Conservation (phyloP, 306 rosid genomes). For the Citrullus amarus region DNA sequence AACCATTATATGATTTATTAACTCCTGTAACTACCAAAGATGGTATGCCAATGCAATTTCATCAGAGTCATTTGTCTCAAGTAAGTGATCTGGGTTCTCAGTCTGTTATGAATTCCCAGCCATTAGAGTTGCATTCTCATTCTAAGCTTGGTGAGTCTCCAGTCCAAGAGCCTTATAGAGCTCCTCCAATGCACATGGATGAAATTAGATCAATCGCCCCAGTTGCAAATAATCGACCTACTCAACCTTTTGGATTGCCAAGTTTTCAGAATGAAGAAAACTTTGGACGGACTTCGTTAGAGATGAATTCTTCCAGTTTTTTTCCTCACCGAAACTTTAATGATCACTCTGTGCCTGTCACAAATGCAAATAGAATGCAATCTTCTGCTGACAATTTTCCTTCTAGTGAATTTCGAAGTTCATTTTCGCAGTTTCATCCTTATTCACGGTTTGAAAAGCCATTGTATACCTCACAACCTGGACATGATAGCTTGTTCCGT, state of each 20-base stretch:
- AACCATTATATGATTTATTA: conserved; percentile 25
- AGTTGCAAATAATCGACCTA: conserved; percentile 23
- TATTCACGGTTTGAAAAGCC: conserved; percentile 43
- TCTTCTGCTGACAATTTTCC: conserved; percentile 32
- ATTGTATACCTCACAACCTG: conserved; percentile 29
- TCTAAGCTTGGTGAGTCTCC: conserved; percentile 36
- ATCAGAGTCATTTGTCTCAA: conserved; percentile 34
- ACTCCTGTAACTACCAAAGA: conserved; percentile 26
- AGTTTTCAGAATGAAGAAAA: conserved; percentile 28
- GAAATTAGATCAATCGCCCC: conserved; percentile 29
- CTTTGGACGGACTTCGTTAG: conserved; percentile 26
- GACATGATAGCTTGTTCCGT: conserved; percentile 30
- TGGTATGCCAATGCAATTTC: conserved; percentile 40
- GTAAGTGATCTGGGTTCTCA: conserved; percentile 41
- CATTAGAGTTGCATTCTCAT: conserved; percentile 20
- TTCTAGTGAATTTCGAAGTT: conserved; percentile 29
- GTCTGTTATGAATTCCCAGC: conserved; percentile 22
- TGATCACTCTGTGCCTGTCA: conserved; percentile 33
- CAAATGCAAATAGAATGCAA: conserved; percentile 35
- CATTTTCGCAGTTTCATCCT: conserved; percentile 37
- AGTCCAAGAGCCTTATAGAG: conserved; percentile 31
- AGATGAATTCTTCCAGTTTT: conserved; percentile 31
- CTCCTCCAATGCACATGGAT: conserved; percentile 25
- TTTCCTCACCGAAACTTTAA: conserved; percentile 28
- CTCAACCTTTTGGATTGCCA: conserved; percentile 27